These are phyloP conservation scores for Curvularia eragrostidis DNA, from an alignment of 2,329 filamentous ascomycete species.

Conservation along the genomic window DNA sequence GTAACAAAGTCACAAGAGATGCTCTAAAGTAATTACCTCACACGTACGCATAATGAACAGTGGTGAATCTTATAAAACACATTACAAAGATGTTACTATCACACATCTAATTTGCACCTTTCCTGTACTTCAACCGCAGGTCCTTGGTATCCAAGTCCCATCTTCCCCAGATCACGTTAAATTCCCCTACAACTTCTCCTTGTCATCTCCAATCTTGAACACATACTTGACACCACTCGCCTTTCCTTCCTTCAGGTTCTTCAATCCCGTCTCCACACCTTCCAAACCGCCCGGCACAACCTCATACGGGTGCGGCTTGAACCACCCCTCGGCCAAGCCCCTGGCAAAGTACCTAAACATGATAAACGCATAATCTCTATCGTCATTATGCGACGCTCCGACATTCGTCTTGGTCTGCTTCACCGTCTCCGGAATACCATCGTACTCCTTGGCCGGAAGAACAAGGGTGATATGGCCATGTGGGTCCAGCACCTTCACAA, in stretches of 20 bases:
- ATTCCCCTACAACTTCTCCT: background rate
- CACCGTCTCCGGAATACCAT: constrained; percentile 52
- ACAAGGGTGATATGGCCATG: constrained; percentile 50
- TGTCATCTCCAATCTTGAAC: constrained; percentile 59
- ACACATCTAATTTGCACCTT: no score
- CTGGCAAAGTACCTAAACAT: constrained; percentile 55
- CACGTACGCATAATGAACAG: no score
- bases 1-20: no score
- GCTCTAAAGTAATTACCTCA: no score
- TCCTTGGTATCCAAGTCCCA: no score
- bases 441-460: constrained; percentile 53
- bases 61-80: no score
- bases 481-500: constrained; percentile 48
- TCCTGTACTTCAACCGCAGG: no score
- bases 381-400: constrained; percentile 35
- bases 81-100: background rate
- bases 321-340: constrained; percentile 59
- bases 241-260: constrained; percentile 65
- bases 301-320: constrained; percentile 59
- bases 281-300: constrained; percentile 62
- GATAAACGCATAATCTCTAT: constrained; percentile 54
- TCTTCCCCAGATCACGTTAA: background rate
- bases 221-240: constrained; percentile 71
- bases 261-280: constrained; percentile 61
- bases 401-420: constrained; percentile 49